Percentiles rank a stretch among this genome's conserved stretches.
These are phyloP conservation scores for Populus hybrid DNA, from an alignment of 441 rosid species.

Conservation along the genomic window DNA sequence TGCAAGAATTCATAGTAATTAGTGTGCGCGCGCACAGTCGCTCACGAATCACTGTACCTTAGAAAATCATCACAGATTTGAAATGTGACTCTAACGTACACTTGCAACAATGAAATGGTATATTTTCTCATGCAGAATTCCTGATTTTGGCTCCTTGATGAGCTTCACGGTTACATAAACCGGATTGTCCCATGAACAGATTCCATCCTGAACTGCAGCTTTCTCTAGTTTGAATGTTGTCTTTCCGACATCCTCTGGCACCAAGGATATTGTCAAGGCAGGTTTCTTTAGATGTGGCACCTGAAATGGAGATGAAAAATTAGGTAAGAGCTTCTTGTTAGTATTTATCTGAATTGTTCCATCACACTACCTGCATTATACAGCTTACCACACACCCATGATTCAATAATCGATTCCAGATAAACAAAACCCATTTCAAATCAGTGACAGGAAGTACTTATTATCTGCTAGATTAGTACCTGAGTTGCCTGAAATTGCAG, in stretches of 20 bases:
- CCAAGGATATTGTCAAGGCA: slow-evolving; percentile 53
- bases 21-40: slow-evolving; percentile 4
- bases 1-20: slow-evolving; percentile 21
- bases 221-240: slow-evolving; percentile 67
- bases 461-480: slow-evolving; percentile 37
- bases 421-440: slow-evolving; percentile 7
- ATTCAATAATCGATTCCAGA: background rate
- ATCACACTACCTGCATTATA: background rate
- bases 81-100: slow-evolving; percentile 25
- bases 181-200: slow-evolving; percentile 74
- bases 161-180: slow-evolving; percentile 65
- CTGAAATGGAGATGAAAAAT: slow-evolving; percentile 35
- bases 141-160: slow-evolving; percentile 57
- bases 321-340: slow-evolving; percentile 27
- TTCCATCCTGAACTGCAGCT: slow-evolving; percentile 52
- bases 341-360: background rate
- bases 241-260: slow-evolving; percentile 77
- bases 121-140: slow-evolving; percentile 60
- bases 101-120: slow-evolving; percentile 68
- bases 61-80: slow-evolving; percentile 1
- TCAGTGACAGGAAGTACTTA: background rate
- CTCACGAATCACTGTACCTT: background rate
- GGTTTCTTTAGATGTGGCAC: slow-evolving; percentile 49
- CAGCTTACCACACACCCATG: background rate
- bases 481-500: slow-evolving; percentile 82